Evolutionary conservation across 805 yeast genomes (phyloP), one percentile per base, ranked within the genome.

Genomic region (Saccharomycopsis fermentans): DNA sequence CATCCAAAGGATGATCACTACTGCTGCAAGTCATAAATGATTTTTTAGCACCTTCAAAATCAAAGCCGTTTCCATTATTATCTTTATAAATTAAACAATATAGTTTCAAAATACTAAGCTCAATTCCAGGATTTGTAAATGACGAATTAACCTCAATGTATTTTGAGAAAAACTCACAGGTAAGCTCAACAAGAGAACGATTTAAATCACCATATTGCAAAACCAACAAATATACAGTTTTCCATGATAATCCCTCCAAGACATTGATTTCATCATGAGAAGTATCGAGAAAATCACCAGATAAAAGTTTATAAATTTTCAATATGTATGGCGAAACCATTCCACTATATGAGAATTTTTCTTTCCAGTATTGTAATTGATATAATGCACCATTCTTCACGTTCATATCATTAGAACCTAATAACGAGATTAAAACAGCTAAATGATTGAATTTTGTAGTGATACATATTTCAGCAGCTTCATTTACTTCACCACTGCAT

Each of bases 361-460:
- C 72, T 34, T 69, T 68, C 97, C 97, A 91, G 40, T 78, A 80
- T 1, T 73, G 70, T 26, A 92, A 69, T 70, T 90, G 97, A 36
- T 69, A 69, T 6, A 67, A 63, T 0, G 97, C 91, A 56, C 81
- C 73, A 0, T 65, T 65, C 55, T 75, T 74, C 2, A 86, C 84
- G 1, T 77, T 74, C 0, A 76, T 76, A 63, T 84, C 87, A 64
- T 86, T 84, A 0, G 94, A 83, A 36, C 88, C 96, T 6, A 86
- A 68, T 50, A 87, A 71, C 0, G 96, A 78, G 12, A 92, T 69
- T 29, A 89, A 66, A 0, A 81, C 81, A 0, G 96, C 82, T 19
- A 92, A 70, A 68, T 91, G 96, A 4, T 79, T 71, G 65, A 87
- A 87, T 8, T 77, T 77, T 0, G 86, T 70, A n/a, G 77, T 71